Evolutionary conservation across 768 basidiomycete genomes (phyloP).

Genomic region (Suillus ampliporus): DNA sequence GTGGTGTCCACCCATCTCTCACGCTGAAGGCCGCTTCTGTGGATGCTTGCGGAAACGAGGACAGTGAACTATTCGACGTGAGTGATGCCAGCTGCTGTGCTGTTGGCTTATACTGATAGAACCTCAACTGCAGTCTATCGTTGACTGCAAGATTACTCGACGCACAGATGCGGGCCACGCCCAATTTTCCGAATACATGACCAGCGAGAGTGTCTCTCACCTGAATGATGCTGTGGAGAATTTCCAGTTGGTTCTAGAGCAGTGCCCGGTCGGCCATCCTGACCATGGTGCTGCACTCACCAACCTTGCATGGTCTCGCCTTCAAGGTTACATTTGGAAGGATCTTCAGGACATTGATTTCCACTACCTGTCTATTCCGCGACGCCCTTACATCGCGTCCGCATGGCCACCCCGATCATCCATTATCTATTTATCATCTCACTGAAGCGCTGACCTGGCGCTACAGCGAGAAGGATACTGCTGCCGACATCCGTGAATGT

Average conservation of each 20-base stretch:
- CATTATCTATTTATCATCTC: constrained; percentile 17
- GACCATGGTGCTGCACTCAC: neutral
- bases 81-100: neutral
- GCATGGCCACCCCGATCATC: constrained; percentile 12
- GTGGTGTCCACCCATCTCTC: neutral
- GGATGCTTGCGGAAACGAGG: neutral
- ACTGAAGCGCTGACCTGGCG: constrained; percentile 10
- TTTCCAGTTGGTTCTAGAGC: neutral
- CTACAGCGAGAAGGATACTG: constrained; percentile 14
- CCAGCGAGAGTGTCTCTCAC: neutral
- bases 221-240: neutral
- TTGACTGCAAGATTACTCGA: neutral
- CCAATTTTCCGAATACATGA: neutral
- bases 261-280: neutral
- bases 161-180: neutral
- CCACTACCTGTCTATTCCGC: neutral
- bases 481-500: constrained; percentile 22
- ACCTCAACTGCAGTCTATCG: neutral
- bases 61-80: neutral
- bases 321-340: neutral
- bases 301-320: constrained; percentile 10
- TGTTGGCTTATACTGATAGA: neutral
- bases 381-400: constrained; percentile 13
- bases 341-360: neutral
- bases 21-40: neutral